Conservation (phyloP, 148 eudicot genomes). For the Persicaria maculosa region DNA sequence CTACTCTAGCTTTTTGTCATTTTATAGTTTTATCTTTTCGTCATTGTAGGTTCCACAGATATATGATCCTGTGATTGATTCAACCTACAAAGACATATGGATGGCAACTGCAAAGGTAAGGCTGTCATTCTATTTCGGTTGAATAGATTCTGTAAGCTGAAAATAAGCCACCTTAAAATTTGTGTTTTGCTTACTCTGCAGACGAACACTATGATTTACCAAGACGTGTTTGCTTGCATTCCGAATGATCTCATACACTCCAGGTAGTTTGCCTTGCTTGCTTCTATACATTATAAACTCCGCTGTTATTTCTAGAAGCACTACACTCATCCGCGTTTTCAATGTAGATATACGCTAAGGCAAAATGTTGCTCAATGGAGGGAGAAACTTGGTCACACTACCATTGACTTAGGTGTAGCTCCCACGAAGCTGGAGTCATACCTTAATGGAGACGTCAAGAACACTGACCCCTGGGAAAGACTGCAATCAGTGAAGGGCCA, state of each 20-base stretch:
- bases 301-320: no score
- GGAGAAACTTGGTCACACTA: constrained; percentile 88
- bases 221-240: constrained; percentile 92
- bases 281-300: background rate
- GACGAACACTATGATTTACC: constrained; percentile 96
- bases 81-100: constrained; percentile 95
- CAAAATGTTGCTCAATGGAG: constrained; percentile 82
- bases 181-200: constrained; percentile 21
- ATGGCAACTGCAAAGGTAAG: constrained; percentile 96
- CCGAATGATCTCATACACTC: constrained; percentile 94
- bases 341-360: constrained; percentile 64
- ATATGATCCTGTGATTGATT: constrained; percentile 73
- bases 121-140: background rate
- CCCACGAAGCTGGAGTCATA: constrained; percentile 73
- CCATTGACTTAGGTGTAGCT: constrained; percentile 89
- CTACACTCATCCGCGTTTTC: background rate
- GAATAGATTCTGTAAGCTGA: background rate
- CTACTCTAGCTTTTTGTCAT: background rate
- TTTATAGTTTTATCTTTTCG: background rate
- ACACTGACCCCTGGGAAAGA: constrained; percentile 77
- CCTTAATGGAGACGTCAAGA: constrained; percentile 63
- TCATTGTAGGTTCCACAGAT: constrained; percentile 50
- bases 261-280: constrained; percentile 34
- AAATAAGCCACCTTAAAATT: background rate
- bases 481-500: constrained; percentile 75